Evolutionary conservation across 2,329 filamentous ascomycete genomes (phyloP).

Genomic region (Orbilia blumenaviensis): DNA sequence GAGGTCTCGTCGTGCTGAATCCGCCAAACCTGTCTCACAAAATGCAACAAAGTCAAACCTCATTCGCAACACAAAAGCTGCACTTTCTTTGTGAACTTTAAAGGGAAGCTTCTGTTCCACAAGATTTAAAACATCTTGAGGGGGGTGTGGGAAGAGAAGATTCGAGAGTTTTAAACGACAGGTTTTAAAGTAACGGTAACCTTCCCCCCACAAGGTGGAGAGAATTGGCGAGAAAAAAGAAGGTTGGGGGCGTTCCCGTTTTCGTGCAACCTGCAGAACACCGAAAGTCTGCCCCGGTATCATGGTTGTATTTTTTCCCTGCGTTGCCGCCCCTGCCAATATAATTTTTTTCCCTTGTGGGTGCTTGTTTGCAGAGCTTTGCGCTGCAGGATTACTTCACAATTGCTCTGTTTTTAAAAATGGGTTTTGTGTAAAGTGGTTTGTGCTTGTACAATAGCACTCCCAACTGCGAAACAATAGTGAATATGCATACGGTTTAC

Average conservation of each 20-base stretch:
- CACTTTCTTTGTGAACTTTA: background rate
- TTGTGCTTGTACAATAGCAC: background rate
- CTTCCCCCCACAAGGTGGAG: slow-evolving; percentile 5
- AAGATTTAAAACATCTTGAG: background rate
- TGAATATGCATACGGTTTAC: background rate
- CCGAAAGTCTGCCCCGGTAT: background rate
- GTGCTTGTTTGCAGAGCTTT: background rate
- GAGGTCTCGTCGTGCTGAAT: background rate
- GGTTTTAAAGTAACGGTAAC: background rate
- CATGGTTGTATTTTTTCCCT: background rate
- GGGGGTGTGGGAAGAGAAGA: background rate
- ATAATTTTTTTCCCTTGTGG: background rate
- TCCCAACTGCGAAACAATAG: background rate
- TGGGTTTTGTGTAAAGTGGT: background rate
- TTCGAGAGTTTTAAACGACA: slow-evolving; percentile 19
- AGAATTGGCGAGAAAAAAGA: slow-evolving; percentile 12
- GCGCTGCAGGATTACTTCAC: background rate
- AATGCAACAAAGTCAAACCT: slow-evolving; percentile 33
- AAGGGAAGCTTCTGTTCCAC: background rate
- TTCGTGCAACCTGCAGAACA: slow-evolving; percentile 29
- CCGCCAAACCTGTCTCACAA: background rate
- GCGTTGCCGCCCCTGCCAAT: slow-evolving; percentile 25
- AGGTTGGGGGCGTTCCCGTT: slow-evolving; percentile 23
- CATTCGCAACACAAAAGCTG: slow-evolving; percentile 16
- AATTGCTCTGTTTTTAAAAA: background rate